phyloP scores from a whole-genome alignment of 495 filamentous ascomycete species.

The Pyrenula aspistea region DNA sequence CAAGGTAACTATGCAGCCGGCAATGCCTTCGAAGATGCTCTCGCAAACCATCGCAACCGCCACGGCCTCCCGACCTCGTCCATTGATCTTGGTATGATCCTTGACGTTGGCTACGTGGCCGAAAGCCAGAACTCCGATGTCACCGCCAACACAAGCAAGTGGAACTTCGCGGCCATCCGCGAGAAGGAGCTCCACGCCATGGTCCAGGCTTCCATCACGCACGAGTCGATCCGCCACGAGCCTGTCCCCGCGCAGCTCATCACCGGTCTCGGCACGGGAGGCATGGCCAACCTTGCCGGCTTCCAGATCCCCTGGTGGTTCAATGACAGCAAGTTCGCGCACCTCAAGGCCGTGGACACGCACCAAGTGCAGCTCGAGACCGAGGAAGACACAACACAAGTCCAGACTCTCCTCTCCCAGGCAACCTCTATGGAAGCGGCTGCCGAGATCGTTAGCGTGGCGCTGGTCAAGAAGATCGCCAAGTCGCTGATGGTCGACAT shows the following conservation, averaged over 20 bases:
- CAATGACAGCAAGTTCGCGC: slow-evolving; percentile 2
- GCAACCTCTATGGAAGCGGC: slow-evolving; percentile 9
- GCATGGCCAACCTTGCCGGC: slow-evolving; percentile 9
- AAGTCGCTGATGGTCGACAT: slow-evolving; percentile 14
- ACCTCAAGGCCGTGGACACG: not conserved
- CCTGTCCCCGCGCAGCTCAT: not conserved
- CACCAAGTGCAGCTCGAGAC: not conserved
- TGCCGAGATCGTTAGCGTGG: slow-evolving; percentile 16
- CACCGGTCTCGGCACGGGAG: slow-evolving; percentile 5
- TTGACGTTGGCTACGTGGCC: slow-evolving; percentile 26
- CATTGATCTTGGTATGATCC: slow-evolving; percentile 27
- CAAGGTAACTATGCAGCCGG: slow-evolving; percentile 34
- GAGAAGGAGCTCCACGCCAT: slow-evolving; percentile 2
- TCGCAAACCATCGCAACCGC: slow-evolving; percentile 18
- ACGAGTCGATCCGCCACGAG: not conserved
- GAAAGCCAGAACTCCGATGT: slow-evolving; percentile 10
- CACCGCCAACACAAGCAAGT: slow-evolving; percentile 7
- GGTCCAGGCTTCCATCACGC: slow-evolving; percentile 1
- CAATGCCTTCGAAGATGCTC: slow-evolving; percentile 27
- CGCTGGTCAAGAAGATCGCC: slow-evolving; percentile 17
- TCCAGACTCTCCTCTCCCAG: slow-evolving; percentile 8
- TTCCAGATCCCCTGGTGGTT: slow-evolving; percentile 1
- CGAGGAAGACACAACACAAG: not conserved
- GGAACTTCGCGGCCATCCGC: slow-evolving; percentile 12
- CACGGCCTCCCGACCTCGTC: slow-evolving; percentile 20